phyloP scores from a whole-genome alignment of 2,329 filamentous ascomycete species.

The Fusarium fracticaudum region DNA sequence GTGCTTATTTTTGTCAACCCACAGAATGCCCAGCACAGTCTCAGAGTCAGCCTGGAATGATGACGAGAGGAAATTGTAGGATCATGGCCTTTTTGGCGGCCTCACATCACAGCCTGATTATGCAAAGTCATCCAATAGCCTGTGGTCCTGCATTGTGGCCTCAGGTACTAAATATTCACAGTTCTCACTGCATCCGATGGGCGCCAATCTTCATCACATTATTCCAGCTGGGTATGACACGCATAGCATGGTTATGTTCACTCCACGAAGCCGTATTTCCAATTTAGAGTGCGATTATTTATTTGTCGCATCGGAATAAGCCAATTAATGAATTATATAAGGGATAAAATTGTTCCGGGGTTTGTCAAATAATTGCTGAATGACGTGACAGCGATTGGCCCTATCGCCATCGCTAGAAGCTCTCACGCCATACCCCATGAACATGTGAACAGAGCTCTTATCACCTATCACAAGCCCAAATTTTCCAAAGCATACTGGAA shows the following conservation, averaged over 20 bases:
- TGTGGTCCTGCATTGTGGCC: background rate
- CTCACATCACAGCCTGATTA: background rate
- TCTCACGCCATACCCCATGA: constrained; percentile 4
- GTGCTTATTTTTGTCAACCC: fast-evolving
- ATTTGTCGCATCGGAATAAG: background rate
- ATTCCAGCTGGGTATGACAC: background rate
- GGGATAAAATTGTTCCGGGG: background rate
- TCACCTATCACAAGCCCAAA: background rate
- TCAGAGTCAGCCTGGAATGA: background rate
- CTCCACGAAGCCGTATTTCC: background rate
- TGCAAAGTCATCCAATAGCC: background rate
- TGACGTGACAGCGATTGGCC: background rate
- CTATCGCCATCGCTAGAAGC: background rate
- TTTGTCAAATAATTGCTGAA: background rate
- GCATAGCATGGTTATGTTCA: background rate
- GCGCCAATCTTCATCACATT: background rate
- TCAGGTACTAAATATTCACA: background rate
- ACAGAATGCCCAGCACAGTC: background rate
- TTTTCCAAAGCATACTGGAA: no score
- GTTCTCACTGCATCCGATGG: background rate
- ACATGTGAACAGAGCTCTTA: background rate
- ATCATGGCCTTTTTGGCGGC: background rate
- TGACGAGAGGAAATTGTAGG: background rate
- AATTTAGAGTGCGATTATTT: background rate
- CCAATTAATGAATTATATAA: fast-evolving